Conservation (phyloP, 2,329 filamentous ascomycete species). For the Botrytis galanthina region DNA sequence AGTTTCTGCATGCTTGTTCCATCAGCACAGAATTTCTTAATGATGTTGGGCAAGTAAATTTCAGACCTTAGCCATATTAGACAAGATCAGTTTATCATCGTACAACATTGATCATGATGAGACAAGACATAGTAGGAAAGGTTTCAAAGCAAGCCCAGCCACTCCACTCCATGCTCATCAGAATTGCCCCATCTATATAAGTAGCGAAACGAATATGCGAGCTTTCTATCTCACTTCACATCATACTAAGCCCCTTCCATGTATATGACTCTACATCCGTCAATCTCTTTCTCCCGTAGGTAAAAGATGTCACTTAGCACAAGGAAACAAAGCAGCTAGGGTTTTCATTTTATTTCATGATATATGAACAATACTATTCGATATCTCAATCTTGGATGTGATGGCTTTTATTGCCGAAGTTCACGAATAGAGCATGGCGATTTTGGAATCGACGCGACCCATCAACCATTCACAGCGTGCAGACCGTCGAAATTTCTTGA, state of each 20-base stretch:
- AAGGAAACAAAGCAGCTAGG: not conserved
- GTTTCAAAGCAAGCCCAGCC: not conserved
- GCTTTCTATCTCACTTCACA: not conserved
- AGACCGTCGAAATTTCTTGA: not conserved
- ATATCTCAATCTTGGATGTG: not conserved
- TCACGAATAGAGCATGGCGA: not conserved
- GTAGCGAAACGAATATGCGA: no score
- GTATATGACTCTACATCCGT: not conserved
- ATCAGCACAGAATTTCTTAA: not conserved
- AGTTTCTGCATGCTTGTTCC: not conserved
- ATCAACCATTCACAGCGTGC: rapidly evolving
- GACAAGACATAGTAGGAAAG: rapidly evolving
- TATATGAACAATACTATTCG: no score
- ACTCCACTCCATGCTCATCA: not conserved
- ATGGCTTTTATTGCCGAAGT: not conserved
- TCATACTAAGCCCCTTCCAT: not conserved
- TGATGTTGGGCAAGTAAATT: no score
- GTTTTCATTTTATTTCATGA: no score
- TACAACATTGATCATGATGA: not conserved
- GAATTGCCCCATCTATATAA: rapidly evolving
- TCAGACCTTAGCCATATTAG: not conserved
- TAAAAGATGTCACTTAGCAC: not conserved
- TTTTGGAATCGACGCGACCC: rapidly evolving
- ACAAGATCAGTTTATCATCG: not conserved
- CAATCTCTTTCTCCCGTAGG: not conserved